phyloP scores from a whole-genome alignment of 2,329 filamentous ascomycete genomes.

The Aspergillus hortae region DNA sequence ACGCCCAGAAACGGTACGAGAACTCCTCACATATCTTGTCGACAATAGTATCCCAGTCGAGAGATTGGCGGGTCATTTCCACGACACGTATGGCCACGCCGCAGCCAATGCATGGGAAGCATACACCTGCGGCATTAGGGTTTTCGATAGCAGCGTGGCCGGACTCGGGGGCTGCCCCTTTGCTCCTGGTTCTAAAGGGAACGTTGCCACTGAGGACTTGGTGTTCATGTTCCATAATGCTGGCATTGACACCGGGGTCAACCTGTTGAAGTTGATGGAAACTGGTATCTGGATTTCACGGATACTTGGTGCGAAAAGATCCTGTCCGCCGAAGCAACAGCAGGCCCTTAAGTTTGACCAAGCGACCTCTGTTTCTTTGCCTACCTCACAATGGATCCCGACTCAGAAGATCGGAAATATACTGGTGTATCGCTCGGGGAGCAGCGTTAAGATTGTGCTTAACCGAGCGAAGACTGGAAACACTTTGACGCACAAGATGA shows the following conservation, averaged over 20 bases:
- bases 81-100: constrained; percentile 84
- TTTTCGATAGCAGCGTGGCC: constrained; percentile 75
- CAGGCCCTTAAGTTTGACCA: not conserved
- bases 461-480: constrained; percentile 40
- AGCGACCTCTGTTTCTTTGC: not conserved
- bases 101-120: constrained; percentile 77
- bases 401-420: constrained; percentile 8
- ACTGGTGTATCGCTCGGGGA: constrained; percentile 25
- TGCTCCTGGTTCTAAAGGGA: constrained; percentile 79
- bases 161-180: constrained; percentile 84
- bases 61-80: constrained; percentile 79
- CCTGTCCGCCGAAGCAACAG: not conserved
- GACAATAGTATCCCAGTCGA: constrained; percentile 59
- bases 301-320: not conserved
- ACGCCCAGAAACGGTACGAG: constrained; percentile 46
- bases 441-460: constrained; percentile 30
- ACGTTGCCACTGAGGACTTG: constrained; percentile 80
- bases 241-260: constrained; percentile 70
- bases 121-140: constrained; percentile 71
- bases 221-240: constrained; percentile 63
- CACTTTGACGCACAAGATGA: constrained; percentile 29
- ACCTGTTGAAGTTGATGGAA: constrained; percentile 59
- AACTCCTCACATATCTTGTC: constrained; percentile 30
- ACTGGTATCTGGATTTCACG: constrained; percentile 70
- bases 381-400: not conserved